A percentile compares a stretch with the other conserved stretches of the same genome.
Conservation (phyloP, 176 grass and related monocot genomes). For the Rhynchospora pubera region DNA sequence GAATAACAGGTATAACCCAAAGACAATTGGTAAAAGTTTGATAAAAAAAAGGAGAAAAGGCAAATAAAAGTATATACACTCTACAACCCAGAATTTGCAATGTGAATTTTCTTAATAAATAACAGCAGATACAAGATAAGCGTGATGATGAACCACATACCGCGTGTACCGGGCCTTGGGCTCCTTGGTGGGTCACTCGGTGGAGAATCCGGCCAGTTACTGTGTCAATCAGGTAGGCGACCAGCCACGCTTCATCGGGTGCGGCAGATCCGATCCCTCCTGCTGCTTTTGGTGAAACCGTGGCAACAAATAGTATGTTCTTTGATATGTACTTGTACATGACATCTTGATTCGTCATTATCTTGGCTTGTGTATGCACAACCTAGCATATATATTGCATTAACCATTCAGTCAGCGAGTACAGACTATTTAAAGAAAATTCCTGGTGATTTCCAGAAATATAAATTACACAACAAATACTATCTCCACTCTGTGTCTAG, state of each 20-base stretch:
- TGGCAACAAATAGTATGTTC: conserved; percentile 94
- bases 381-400: conserved; percentile 13
- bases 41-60: neutral
- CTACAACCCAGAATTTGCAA: neutral
- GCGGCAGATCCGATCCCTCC: conserved; percentile 71
- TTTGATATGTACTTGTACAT: conserved; percentile 98
- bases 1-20: neutral
- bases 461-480: conserved; percentile 9
- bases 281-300: conserved; percentile 77
- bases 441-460: conserved; percentile 6
- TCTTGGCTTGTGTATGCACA: conserved; percentile 60
- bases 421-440: neutral
- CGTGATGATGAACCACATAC: conserved; percentile 43
- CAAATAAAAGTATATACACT: neutral
- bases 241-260: conserved; percentile 80
- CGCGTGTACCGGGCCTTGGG: conserved; percentile 85
- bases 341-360: conserved; percentile 74
- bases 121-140: neutral
- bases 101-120: neutral
- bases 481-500: neutral
- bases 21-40: neutral
- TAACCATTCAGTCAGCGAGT: neutral
- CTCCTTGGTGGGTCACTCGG: conserved; percentile 84
- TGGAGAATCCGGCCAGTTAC: conserved; percentile 91
- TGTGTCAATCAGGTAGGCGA: conserved; percentile 86